Base-by-base conservation (phyloP, 495 filamentous ascomycete species). In the Daldinia grandis region DNA sequence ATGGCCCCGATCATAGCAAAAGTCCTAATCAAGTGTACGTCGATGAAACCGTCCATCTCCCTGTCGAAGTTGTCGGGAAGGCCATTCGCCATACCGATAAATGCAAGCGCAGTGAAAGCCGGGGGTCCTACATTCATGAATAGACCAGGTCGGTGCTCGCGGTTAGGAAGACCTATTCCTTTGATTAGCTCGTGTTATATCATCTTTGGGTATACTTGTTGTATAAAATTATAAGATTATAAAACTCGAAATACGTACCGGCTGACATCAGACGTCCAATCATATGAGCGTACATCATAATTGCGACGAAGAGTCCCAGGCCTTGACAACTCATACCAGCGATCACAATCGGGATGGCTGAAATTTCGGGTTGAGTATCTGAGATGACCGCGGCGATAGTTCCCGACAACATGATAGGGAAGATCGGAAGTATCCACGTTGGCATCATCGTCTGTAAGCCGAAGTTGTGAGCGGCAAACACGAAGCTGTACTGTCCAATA, bases 121-220 rank as follows among this genome's bases (percentile, higher is more conserved):
- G 90, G 83, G 6, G 89, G 89, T 1, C 87, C 90, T 4, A 92
- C 90, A 31, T 88, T 88, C 71, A 93, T 92, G 79, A 91, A 92
- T 83, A 93, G 90, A 4, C 87, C 89, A 1, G 87, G 85, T 62
- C 89, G 72, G 78, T 69, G 85, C 78, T 71, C 78, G 44, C 56
- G 87, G 61, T 74, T 68, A 0, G 86, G 87, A 17, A 88, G 78
- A 4, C 86, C 75, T 77, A 54, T 27, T 47, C 2, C 14, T 28
- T 38, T 14, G 12, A 14, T 73, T 69, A 73, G 70, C 51, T 40
- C 44, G n/a, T 17, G 10, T 10, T 12, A 65, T 44, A 31, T 67
- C 33, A n/a, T 31, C 28, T 24, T 25, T 17, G 1, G 19, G n/a
- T 21, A 21, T 6, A 10, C 17, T 19, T 3, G 19, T 28, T 35